Evolutionary conservation across 2,329 filamentous ascomycete species (phyloP).

Genomic region (Aaosphaeria arxii): DNA sequence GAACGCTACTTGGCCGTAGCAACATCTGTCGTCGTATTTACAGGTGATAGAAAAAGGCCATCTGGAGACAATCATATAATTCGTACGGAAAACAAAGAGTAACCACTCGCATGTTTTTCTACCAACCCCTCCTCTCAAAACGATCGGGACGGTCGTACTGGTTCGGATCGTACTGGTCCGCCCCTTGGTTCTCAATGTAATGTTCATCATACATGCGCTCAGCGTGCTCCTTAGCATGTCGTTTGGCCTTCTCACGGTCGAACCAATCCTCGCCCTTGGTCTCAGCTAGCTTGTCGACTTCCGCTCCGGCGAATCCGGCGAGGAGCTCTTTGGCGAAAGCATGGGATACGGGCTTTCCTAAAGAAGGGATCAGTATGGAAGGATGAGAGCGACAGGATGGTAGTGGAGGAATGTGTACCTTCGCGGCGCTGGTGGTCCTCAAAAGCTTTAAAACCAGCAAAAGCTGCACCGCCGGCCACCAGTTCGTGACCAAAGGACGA

Average conservation of each 20-base stretch:
- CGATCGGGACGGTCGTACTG: constrained; percentile 35
- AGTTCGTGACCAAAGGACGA: constrained; percentile 69
- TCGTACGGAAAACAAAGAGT: no score
- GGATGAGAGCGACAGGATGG: no score
- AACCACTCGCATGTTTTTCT: background rate
- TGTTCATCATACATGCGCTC: constrained; percentile 50
- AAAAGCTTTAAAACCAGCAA: constrained; percentile 76
- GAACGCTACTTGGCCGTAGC: no score
- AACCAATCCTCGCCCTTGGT: constrained; percentile 51
- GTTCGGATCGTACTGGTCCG: constrained; percentile 48
- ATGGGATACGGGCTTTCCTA: constrained; percentile 70
- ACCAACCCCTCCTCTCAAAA: constrained; percentile 28
- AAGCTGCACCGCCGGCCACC: constrained; percentile 71
- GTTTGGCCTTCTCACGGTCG: constrained; percentile 49
- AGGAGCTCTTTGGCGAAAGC: constrained; percentile 75
- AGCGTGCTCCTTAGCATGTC: constrained; percentile 41
- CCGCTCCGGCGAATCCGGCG: constrained; percentile 68
- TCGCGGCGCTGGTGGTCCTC: constrained; percentile 71
- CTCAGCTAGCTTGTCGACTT: constrained; percentile 72
- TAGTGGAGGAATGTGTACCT: constrained; percentile 43
- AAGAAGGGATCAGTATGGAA: background rate
- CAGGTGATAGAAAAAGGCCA: no score
- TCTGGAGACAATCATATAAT: no score
- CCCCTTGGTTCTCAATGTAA: constrained; percentile 39
- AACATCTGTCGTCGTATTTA: no score